Base-by-base conservation (phyloP, 2,329 filamentous ascomycete species). In the Aspergillus tamarii region DNA sequence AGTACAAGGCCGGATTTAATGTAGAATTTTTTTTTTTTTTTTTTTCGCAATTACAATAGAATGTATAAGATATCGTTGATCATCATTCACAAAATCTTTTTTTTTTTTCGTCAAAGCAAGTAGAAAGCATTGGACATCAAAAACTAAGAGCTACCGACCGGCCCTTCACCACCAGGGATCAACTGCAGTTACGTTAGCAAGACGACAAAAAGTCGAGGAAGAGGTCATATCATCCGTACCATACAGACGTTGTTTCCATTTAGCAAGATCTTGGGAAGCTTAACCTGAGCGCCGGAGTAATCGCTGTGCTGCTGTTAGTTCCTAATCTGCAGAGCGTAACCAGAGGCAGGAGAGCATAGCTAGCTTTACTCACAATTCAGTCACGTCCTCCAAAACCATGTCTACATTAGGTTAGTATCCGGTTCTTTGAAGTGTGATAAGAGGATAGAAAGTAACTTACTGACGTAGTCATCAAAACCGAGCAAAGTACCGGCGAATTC, bases 211-310 rank as follows among this genome's bases (percentile, higher is more conserved):
- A 34, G 30, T 16, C 26, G 16, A 43, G 21, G 26, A 23, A 41
- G 28, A 36, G 14, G 28, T 30, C 28, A 19, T 1, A 11, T 10
- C 5, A 19, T 41, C 59, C 84, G 61, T 86, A 97, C 95, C 95
- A 99, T 99, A 91, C 94, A 98, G 68, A 99, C 93, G 75, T 98
- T 98, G 83, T 99, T 99, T 62, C 95, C 95, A 74, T 99, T 99
- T 45, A 99, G 83, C 48, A 99, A 82, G 66, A 99, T 97, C 84
- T 98, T 98, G 58, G 93, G 87, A 46, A 99, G 87, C 79, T 96
- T 96, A 53, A 89, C 91, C 79, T 94, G 90, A 72, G 91, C 88
- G 66, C 94, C 94, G 6, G 89, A 89, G 81, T 96, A 96, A 81
- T 99, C 95, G 77, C 94, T 98, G 59, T 7, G 5, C 28, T 21